These are phyloP conservation scores for Carex pumila DNA, from an alignment of 176 grass and related monocot species.

Conservation along the genomic window DNA sequence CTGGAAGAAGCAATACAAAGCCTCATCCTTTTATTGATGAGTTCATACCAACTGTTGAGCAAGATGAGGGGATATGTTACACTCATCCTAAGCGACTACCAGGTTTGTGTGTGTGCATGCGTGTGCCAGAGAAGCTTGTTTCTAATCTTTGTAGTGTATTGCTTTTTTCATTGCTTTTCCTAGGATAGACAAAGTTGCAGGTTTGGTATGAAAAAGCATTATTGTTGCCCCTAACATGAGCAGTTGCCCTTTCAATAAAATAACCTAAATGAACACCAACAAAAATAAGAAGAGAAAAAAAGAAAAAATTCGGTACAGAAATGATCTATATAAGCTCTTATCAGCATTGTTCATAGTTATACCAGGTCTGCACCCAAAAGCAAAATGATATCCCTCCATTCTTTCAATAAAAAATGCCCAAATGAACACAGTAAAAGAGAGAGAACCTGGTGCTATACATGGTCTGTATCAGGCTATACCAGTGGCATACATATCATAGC, in stretches of 20 bases:
- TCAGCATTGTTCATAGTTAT: not conserved
- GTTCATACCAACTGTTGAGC: conserved; percentile 90
- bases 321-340: not conserved
- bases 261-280: not conserved
- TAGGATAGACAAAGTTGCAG: not conserved
- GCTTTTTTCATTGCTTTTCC: not conserved
- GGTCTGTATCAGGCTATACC: not conserved
- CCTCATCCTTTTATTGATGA: conserved; percentile 88
- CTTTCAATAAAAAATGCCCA: not conserved
- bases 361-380: not conserved
- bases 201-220: not conserved
- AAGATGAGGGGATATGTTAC: conserved; percentile 90
- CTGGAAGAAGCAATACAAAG: conserved; percentile 30
- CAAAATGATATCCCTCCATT: not conserved
- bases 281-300: not conserved
- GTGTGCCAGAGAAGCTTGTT: not conserved
- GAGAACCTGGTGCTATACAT: not conserved
- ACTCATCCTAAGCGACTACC: conserved; percentile 87
- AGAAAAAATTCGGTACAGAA: not conserved
- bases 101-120: conserved; percentile 30
- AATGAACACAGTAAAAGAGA: not conserved
- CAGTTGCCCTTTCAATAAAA: not conserved
- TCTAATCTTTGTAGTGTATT: not conserved
- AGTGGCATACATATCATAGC: not conserved
- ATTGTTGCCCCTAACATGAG: not conserved